Evolutionary conservation across 805 yeast species (phyloP).

Genomic region (Blastobotrys robertii): DNA sequence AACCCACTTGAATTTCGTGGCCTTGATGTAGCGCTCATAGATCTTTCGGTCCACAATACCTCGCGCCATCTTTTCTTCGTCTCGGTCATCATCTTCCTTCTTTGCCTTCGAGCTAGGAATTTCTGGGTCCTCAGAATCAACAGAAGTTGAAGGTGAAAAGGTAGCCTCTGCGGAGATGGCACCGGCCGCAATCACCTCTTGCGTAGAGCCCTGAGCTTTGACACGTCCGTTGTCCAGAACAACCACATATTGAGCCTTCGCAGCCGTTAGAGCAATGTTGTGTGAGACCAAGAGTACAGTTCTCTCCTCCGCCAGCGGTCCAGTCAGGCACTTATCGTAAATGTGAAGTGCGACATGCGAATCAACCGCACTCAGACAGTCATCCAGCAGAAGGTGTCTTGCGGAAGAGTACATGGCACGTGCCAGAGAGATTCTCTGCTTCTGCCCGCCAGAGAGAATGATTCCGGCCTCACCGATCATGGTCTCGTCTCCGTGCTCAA

Average conservation of each 20-base stretch:
- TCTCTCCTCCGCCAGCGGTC: conserved; percentile 72
- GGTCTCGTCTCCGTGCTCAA: conserved; percentile 81
- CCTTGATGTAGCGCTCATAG: conserved; percentile 54
- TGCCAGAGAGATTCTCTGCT: conserved; percentile 91
- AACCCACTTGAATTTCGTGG: conserved; percentile 54
- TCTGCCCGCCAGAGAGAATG: conserved; percentile 94
- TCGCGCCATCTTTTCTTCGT: conserved; percentile 73
- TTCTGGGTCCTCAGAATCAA: background rate
- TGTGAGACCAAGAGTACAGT: conserved; percentile 89
- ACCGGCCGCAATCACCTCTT: background rate
- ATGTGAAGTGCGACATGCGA: conserved; percentile 91
- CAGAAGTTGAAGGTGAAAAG: background rate
- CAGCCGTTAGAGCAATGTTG: conserved; percentile 79
- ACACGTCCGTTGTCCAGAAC: conserved; percentile 77
- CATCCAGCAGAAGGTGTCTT: conserved; percentile 74
- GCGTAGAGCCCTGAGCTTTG: conserved; percentile 39
- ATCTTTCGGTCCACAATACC: conserved; percentile 71
- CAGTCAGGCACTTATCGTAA: conserved; percentile 82
- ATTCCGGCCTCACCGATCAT: conserved; percentile 97
- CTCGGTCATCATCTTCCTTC: conserved; percentile 58
- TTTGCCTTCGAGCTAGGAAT: background rate
- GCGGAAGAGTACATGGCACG: conserved; percentile 87
- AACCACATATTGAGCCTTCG: conserved; percentile 72
- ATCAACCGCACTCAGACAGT: conserved; percentile 93
- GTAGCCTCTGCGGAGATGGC: background rate